Evolutionary conservation across 805 yeast species (phyloP), one percentile per base, ranked within the genome.

Genomic region (Cyberlindnera mississippiensis): DNA sequence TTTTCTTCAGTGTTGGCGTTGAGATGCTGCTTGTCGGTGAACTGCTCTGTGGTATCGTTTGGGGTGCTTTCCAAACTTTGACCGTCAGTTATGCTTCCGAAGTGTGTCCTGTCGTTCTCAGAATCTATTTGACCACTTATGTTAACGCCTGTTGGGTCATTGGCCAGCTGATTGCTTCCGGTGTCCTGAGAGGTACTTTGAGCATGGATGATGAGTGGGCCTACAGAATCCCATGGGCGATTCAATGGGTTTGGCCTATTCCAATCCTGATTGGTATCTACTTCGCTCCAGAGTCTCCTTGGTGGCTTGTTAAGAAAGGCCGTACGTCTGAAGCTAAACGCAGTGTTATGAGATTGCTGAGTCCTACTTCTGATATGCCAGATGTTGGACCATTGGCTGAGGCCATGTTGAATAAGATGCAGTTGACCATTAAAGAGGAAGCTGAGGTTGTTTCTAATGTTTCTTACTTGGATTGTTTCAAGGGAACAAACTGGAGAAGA

Each of bases 211-310:
- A 26, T 10, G 43, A 57, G 13, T 53, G 61, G 51, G 38, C 70
- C 14, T 68, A 66, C 51, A 53, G 57, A 34, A 56, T 69, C 34
- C 73, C 73, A 2, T 71, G 66, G 48, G 53, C 48, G 7, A 7
- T 52, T 11, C 59, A 55, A 32, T 55, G 59, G 59, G 35, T 46
- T n/a, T 55, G 56, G 56, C 52, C 55, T 11, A 35, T 46, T 34
- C 57, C 57, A 13, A 42, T 51, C 47, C 57, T 64, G 34, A 45
- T 68, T 19, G 63, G 62, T 35, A 61, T 67, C 20, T 64, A 42
- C 40, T 50, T 68, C 11, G 69, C 73, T 17, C 75, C 76, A 1
- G 75, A 71, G 37, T 68, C 73, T 9, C 76, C 76, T 11, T 71
- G 72, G 72, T 69, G 67, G 69, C 56, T 69, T 39, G 64, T 63